Evolutionary conservation across 352 stramenopile species (phyloP), one percentile per base, ranked within the genome.

Genomic region (Phytophthora syringae): DNA sequence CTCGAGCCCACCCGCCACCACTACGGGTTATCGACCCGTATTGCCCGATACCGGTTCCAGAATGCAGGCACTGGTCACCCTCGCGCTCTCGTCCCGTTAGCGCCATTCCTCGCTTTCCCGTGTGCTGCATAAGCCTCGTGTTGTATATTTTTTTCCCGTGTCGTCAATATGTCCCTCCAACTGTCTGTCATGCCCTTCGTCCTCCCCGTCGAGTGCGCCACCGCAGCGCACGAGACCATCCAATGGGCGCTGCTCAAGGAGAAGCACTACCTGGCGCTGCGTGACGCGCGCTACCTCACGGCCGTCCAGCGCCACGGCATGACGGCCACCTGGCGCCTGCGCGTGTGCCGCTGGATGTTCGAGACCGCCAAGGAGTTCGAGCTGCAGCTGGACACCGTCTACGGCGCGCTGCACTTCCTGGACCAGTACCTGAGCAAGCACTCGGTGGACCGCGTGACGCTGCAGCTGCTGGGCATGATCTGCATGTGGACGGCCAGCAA

Each of bases 301-400:
- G 49, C 54, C 3, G 74, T 84, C 18, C 85, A 92, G 62, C 60
- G 52, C 12, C 65, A 91, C 54, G 82, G 83, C 45, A 90, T 94
- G 80, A 84, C 82, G 44, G 32, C 70, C 36, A 62, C 69, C 5
- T 94, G 85, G 82, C 85, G 85, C 7, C 60, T 79, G 20, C 87
- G 87, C 49, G 88, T 94, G 44, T 90, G 80, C 48, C 83, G 76
- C 30, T 94, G 85, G 85, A 94, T 94, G 85, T 86, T 92, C 45
- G 79, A 90, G 76, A 92, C 83, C 0, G 78, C 81, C 21, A 78
- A 84, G 42, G 79, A 87, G 56, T 92, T 94, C 54, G 80, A 89
- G 47, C 69, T 94, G 53, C 77, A 77, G 18, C 77, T 82, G 52
- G 83, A 94, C 60, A 76, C 79, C 10, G 77, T 91, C 11, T 82